Evolutionary conservation across 2,329 filamentous ascomycete species (phyloP).

Genomic region (Boeremia lycopersici): DNA sequence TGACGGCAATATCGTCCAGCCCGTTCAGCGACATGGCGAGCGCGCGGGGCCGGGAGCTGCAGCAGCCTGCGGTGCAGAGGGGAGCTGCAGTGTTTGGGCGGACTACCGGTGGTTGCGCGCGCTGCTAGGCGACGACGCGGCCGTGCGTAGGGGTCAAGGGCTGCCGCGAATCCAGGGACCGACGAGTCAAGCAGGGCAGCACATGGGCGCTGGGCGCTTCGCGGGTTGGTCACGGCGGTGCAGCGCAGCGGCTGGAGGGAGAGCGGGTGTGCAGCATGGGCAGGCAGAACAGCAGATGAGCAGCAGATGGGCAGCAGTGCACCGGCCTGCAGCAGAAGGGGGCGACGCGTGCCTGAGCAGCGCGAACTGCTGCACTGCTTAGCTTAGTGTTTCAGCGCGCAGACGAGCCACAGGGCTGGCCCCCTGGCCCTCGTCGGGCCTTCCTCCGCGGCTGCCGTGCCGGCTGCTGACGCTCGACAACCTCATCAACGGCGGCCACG

Average conservation of each 20-base stretch:
- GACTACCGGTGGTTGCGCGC: conserved; percentile 8
- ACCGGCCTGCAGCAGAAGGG: conserved; percentile 11
- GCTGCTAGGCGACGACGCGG: neutral
- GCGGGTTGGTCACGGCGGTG: conserved; percentile 5
- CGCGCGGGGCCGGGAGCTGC: conserved; percentile 12
- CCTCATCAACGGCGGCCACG: neutral
- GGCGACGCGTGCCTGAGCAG: conserved; percentile 1
- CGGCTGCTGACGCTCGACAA: neutral
- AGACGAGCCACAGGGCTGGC: conserved; percentile 3
- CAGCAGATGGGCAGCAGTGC: neutral
- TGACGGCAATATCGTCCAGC: conserved; percentile 78
- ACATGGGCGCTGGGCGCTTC: conserved; percentile 19
- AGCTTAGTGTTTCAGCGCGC: conserved; percentile 12
- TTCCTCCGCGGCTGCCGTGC: conserved; percentile 5
- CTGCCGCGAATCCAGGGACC: conserved; percentile 3
- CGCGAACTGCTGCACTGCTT: conserved; percentile 7
- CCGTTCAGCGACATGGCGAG: conserved; percentile 90
- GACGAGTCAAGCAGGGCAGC: conserved; percentile 17
- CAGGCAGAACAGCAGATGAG: conserved; percentile 15
- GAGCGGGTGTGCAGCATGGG: neutral
- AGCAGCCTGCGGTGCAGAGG: conserved; percentile 9
- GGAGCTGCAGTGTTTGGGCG: conserved; percentile 5
- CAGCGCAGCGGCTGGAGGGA: neutral
- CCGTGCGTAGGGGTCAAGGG: conserved; percentile 11
- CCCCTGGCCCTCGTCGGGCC: neutral